Evolutionary conservation across 2,329 filamentous ascomycete species (phyloP).

Genomic region (Ophiosphaerella herpotricha): DNA sequence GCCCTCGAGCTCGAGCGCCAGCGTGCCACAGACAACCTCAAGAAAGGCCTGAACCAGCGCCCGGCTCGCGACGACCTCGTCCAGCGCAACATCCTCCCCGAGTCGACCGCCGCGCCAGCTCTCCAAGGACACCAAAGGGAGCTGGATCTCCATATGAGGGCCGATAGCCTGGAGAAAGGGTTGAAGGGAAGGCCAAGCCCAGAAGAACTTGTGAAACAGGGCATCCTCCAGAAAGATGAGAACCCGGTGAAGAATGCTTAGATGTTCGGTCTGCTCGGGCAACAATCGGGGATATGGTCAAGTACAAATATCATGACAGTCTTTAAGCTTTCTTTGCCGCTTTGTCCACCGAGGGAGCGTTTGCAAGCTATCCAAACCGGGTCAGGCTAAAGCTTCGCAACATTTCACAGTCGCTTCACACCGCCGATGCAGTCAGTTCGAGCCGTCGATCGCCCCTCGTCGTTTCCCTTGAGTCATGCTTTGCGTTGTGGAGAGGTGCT

Average conservation of each 20-base stretch:
- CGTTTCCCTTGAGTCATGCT: no score
- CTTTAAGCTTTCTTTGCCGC: no score
- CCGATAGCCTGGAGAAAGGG: constrained; percentile 84
- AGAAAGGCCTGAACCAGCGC: constrained; percentile 66
- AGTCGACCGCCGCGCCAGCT: constrained; percentile 75
- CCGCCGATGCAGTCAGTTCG: no score
- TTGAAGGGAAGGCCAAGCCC: constrained; percentile 77
- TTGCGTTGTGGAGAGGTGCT: no score
- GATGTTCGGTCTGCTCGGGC: background rate
- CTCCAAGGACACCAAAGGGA: constrained; percentile 81
- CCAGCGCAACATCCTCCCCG: constrained; percentile 85
- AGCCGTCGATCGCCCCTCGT: no score
- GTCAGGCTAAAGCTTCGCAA: no score
- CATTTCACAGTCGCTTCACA: background rate
- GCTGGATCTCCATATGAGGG: constrained; percentile 85
- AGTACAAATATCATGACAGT: background rate
- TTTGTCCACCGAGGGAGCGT: no score
- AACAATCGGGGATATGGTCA: background rate
- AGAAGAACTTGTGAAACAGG: constrained; percentile 76
- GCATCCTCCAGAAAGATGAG: constrained; percentile 66
- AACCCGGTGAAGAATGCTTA: constrained; percentile 37
- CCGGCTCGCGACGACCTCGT: constrained; percentile 76
- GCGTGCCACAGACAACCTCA: constrained; percentile 64
- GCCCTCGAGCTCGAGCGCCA: constrained; percentile 68
- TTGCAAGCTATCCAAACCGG: no score